These are phyloP conservation scores for Suillus occidentalis DNA, from an alignment of 768 basidiomycete species.

Conservation along the genomic window DNA sequence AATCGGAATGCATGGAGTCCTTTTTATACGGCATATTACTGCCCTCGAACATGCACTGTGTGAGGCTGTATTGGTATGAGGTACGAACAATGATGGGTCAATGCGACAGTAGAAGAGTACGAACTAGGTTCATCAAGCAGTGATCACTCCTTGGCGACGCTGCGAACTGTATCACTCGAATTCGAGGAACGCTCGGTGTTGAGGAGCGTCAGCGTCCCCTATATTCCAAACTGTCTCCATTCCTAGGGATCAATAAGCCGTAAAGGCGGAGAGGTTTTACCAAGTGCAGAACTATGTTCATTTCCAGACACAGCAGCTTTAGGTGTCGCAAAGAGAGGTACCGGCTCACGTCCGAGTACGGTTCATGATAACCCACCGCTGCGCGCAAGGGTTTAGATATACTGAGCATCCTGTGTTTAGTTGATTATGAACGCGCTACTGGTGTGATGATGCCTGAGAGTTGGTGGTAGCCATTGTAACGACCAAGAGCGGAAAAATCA, in stretches of 20 bases:
- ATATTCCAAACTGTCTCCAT: neutral
- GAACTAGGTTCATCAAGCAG: neutral
- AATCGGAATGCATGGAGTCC: neutral
- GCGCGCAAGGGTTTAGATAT: neutral
- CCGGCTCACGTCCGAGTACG: neutral
- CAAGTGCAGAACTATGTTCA: neutral
- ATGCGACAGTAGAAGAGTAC: neutral
- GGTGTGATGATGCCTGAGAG: neutral
- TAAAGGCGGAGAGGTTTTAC: neutral
- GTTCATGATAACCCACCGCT: neutral
- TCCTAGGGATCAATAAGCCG: neutral
- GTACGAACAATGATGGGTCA: neutral
- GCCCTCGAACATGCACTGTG: neutral
- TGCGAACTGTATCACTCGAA: neutral
- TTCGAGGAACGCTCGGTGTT: neutral
- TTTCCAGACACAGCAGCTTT: neutral
- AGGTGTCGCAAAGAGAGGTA: neutral
- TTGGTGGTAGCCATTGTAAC: neutral
- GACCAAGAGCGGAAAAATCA: neutral
- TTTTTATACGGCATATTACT: neutral
- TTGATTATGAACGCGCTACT: neutral
- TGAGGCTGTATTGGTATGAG: neutral
- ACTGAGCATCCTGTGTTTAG: neutral
- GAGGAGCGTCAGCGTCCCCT: neutral
- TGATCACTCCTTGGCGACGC: neutral